phyloP scores from a whole-genome alignment of 2,329 filamentous ascomycete species.

The Fusarium floridanum region DNA sequence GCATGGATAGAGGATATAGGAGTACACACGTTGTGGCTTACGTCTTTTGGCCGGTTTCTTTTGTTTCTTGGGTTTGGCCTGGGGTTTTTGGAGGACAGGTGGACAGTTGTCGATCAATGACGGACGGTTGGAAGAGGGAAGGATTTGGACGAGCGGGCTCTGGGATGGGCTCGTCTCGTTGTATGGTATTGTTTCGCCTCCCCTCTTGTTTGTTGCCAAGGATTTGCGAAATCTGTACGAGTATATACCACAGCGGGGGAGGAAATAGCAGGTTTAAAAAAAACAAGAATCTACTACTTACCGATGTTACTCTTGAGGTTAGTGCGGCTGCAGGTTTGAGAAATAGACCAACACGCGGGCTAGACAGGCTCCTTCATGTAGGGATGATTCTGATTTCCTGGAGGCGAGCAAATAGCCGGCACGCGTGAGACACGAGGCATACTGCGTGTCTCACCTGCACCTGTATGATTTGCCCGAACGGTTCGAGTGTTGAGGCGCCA shows the following conservation, averaged over 20 bases:
- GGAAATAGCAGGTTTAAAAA: conserved; percentile 33
- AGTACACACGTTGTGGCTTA: conserved; percentile 40
- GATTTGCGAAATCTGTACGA: conserved; percentile 32
- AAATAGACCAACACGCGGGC: background rate
- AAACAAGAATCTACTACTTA: conserved; percentile 27
- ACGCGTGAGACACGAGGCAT: conserved; percentile 24
- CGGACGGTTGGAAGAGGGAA: conserved; percentile 4
- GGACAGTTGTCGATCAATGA: background rate
- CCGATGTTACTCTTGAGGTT: background rate
- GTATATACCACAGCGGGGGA: conserved; percentile 40
- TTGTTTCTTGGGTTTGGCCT: conserved; percentile 10
- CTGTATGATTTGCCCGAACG: conserved; percentile 12
- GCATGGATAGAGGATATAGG: conserved; percentile 46
- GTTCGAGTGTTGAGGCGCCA: conserved; percentile 10
- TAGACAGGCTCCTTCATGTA: background rate
- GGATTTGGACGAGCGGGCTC: background rate
- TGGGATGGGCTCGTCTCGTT: conserved; percentile 3
- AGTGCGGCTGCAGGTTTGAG: background rate
- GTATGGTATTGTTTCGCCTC: conserved; percentile 12
- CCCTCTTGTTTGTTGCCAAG: conserved; percentile 11
- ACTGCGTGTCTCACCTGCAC: conserved; percentile 31
- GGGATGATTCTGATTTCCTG: conserved; percentile 13
- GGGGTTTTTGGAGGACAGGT: conserved; percentile 12
- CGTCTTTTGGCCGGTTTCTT: conserved; percentile 29
- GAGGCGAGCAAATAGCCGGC: background rate